A percentile compares a stretch with the other conserved stretches of the same genome.
phyloP scores from a whole-genome alignment of 768 basidiomycete species.

The Lentinula sp. region DNA sequence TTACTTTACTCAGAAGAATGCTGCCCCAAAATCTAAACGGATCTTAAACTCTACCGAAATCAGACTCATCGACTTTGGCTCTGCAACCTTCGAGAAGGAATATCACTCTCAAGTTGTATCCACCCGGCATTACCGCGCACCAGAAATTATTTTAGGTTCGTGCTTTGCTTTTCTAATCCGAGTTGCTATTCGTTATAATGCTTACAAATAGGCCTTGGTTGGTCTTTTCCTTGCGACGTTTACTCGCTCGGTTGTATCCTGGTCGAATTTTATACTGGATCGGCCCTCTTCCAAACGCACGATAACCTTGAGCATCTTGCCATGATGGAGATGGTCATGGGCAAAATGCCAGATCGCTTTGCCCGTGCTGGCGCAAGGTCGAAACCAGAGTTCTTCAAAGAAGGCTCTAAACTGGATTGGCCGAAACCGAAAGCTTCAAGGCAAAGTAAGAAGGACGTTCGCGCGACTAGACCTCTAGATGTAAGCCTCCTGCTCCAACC shows the following conservation, averaged over 20 bases:
- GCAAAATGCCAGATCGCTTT: constrained; percentile 90
- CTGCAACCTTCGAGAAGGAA: constrained; percentile 95
- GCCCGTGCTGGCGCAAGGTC: constrained; percentile 66
- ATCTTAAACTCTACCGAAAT: constrained; percentile 87
- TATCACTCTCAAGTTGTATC: constrained; percentile 98
- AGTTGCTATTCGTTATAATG: constrained; percentile 5
- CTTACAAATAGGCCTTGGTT: constrained; percentile 72
- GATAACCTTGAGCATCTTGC: constrained; percentile 98
- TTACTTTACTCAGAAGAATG: constrained; percentile 43
- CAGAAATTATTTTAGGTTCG: constrained; percentile 94
- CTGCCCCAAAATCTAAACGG: constrained; percentile 62
- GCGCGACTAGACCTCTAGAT: constrained; percentile 69
- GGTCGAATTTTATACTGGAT: constrained; percentile 96
- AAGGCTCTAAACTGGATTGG: constrained; percentile 81
- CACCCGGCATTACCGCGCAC: constrained; percentile 96
- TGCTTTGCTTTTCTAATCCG: constrained; percentile 15
- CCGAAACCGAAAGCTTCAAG: constrained; percentile 83
- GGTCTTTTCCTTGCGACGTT: constrained; percentile 98
- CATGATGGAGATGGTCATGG: constrained; percentile 99
- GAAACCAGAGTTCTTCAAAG: constrained; percentile 93
- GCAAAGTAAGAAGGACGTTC: constrained; percentile 92
- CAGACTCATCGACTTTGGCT: constrained; percentile 96
- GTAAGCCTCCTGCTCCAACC: constrained; percentile 34
- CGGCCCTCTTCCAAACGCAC: constrained; percentile 98
- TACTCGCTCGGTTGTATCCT: constrained; percentile 98